These are phyloP conservation scores for Exophiala mesophila DNA, from an alignment of 2,329 filamentous ascomycete genomes.

Conservation along the genomic window DNA sequence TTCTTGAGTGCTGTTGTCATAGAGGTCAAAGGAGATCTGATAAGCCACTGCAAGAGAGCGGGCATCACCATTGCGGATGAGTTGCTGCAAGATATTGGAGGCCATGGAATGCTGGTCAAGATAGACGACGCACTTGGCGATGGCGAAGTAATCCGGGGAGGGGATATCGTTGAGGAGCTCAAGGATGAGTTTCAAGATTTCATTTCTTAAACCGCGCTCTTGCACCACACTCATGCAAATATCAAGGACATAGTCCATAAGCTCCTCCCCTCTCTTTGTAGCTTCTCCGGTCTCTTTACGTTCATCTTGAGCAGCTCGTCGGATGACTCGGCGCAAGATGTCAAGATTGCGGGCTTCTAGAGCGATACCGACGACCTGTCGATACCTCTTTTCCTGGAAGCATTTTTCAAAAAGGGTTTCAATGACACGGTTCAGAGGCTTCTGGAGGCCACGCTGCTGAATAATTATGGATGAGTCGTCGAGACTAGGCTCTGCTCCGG, in stretches of 20 bases:
- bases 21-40: slow-evolving; percentile 95
- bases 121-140: slow-evolving; percentile 96
- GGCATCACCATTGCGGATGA: slow-evolving; percentile 74
- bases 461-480: slow-evolving; percentile 59
- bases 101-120: slow-evolving; percentile 88
- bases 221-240: slow-evolving; percentile 98
- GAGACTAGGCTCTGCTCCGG: slow-evolving; percentile 53
- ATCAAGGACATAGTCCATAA: slow-evolving; percentile 93
- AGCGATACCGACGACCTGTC: slow-evolving; percentile 93
- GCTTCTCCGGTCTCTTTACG: slow-evolving; percentile 59
- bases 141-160: slow-evolving; percentile 93
- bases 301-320: slow-evolving; percentile 82
- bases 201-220: slow-evolving; percentile 76
- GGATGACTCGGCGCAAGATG: slow-evolving; percentile 78
- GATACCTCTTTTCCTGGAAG: slow-evolving; percentile 78
- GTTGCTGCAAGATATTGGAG: slow-evolving; percentile 73
- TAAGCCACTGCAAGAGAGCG: slow-evolving; percentile 82
- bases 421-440: slow-evolving; percentile 75
- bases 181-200: slow-evolving; percentile 87
- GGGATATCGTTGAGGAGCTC: slow-evolving; percentile 90
- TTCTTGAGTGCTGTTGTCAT: slow-evolving; percentile 97
- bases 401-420: slow-evolving; percentile 89
- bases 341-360: slow-evolving; percentile 91
- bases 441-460: slow-evolving; percentile 68
- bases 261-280: slow-evolving; percentile 68